Evolutionary conservation across 441 rosid species (phyloP).

Genomic region (Flueggea neowawraea): DNA sequence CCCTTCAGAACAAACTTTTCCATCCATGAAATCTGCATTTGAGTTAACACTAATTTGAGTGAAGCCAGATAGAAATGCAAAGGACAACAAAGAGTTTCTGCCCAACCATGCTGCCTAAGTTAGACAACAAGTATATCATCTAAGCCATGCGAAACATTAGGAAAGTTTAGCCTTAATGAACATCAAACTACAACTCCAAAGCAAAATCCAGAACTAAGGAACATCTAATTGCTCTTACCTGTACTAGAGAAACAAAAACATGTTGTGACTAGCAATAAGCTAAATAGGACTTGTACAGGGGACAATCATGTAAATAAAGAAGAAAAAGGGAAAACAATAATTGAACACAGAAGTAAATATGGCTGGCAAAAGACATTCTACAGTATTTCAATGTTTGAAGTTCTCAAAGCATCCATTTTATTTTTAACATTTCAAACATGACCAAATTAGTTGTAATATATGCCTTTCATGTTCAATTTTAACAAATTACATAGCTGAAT

Average conservation of each 20-base stretch:
- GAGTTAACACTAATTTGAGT: conserved; percentile 2
- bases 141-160: not conserved
- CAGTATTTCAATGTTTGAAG: not conserved
- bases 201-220: not conserved
- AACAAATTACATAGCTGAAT: conserved; percentile 16
- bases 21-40: conserved; percentile 96
- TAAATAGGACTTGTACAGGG: not conserved
- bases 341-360: not conserved
- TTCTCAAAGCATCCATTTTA: not conserved
- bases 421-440: not conserved
- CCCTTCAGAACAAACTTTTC: conserved; percentile 94
- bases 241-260: not conserved
- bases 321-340: not conserved
- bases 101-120: not conserved
- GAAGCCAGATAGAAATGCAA: not conserved
- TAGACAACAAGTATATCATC: not conserved
- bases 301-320: not conserved
- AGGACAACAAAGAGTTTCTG: not conserved
- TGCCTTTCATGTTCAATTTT: not conserved
- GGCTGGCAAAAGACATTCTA: not conserved
- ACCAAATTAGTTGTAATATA: not conserved
- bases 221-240: not conserved
- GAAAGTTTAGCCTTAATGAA: no score
- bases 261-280: not conserved
- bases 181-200: no score